Conservation (phyloP, 2,329 filamentous ascomycete genomes). For the Claviceps fusiformis region DNA sequence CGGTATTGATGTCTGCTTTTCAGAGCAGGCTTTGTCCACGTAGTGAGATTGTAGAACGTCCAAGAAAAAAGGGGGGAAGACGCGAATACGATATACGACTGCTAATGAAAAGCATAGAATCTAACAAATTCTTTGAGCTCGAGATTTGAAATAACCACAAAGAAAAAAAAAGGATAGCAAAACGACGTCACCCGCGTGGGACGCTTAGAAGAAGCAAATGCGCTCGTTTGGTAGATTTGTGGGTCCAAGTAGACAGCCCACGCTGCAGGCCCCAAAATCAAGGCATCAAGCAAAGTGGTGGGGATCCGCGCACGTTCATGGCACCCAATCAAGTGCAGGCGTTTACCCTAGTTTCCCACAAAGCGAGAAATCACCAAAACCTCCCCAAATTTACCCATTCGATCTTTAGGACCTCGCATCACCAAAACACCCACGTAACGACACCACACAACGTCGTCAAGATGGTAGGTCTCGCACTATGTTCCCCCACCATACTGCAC, state of each 20-base stretch:
- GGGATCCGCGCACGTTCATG: slow-evolving; percentile 12
- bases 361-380: slow-evolving; percentile 31
- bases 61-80: no score
- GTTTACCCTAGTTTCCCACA: slow-evolving; percentile 30
- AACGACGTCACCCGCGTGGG: no score
- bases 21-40: not conserved
- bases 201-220: not conserved
- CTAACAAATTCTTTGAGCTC: no score
- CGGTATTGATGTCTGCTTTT: not conserved
- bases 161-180: not conserved
- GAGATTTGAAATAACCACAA: not conserved
- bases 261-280: slow-evolving; percentile 2
- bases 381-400: slow-evolving; percentile 24
- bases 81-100: no score
- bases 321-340: slow-evolving; percentile 18
- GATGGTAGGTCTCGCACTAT: slow-evolving; percentile 27
- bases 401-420: slow-evolving; percentile 25
- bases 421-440: slow-evolving; percentile 29
- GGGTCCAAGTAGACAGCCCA: not conserved
- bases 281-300: slow-evolving; percentile 1
- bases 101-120: no score
- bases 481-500: slow-evolving; percentile 6
- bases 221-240: not conserved
- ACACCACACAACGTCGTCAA: slow-evolving; percentile 33
- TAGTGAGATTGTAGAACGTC: not conserved